phyloP scores from a whole-genome alignment of 495 filamentous ascomycete genomes.

The Penicillium simplicissimum region DNA sequence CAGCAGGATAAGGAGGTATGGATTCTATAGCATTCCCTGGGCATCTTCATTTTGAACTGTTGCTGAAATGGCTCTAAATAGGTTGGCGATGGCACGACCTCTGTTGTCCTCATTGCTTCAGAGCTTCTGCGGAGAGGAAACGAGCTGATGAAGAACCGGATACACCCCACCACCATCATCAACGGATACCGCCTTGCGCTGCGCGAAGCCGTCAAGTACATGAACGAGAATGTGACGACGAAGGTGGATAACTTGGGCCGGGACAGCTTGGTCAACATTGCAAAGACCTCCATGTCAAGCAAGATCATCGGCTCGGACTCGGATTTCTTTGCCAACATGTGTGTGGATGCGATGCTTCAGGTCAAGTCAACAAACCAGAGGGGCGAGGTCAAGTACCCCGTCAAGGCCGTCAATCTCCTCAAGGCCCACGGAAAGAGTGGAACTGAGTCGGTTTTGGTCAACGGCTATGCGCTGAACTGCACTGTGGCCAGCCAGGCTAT shows the following conservation, averaged over 20 bases:
- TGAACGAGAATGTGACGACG: conserved; percentile 95
- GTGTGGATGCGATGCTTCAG: conserved; percentile 92
- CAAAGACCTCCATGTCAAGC: conserved; percentile 98
- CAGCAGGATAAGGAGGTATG: conserved; percentile 95
- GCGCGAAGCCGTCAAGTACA: conserved; percentile 95
- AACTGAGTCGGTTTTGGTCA: conserved; percentile 85
- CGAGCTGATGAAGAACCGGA: conserved; percentile 98
- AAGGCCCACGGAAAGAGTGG: conserved; percentile 96
- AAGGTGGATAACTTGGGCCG: conserved; percentile 89
- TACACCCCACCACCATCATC: conserved; percentile 99
- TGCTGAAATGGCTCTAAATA: conserved; percentile 30
- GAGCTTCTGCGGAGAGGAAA: conserved; percentile 93
- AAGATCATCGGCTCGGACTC: conserved; percentile 97
- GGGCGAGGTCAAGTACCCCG: conserved; percentile 91
- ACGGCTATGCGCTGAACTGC: conserved; percentile 97
- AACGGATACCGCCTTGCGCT: conserved; percentile 95
- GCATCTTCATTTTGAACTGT: not conserved
- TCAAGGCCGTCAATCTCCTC: conserved; percentile 97
- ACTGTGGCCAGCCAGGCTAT: conserved; percentile 98
- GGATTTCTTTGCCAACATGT: conserved; percentile 96
- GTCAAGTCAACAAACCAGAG: conserved; percentile 91
- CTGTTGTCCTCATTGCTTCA: conserved; percentile 94
- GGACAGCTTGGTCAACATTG: conserved; percentile 90
- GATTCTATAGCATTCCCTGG: not conserved
- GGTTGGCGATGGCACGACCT: conserved; percentile 97